These are phyloP conservation scores for Bacterosira constricta DNA, from an alignment of 108 stramenopile genomes.

Conservation along the genomic window DNA sequence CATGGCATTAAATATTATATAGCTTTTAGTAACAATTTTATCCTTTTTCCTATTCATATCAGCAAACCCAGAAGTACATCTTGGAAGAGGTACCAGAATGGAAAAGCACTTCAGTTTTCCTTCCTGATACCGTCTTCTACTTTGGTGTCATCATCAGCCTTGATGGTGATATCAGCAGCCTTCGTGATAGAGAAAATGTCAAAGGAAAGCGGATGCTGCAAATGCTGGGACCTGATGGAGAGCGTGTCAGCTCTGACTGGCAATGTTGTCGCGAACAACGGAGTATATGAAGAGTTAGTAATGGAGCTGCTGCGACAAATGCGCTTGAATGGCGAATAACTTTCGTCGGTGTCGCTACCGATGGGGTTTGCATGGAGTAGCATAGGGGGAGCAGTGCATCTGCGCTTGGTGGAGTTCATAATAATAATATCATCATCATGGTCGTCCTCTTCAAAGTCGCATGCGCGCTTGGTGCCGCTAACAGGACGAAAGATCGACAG, in stretches of 20 bases:
- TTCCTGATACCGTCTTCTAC: slow-evolving; percentile 1
- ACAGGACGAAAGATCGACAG: slow-evolving; percentile 35
- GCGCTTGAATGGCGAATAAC: slow-evolving; percentile 23
- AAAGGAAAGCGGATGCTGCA: slow-evolving; percentile 33
- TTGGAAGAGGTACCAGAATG: neutral
- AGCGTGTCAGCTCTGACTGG: neutral
- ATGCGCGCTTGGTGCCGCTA: slow-evolving; percentile 32
- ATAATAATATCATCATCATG: neutral
- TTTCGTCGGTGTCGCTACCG: slow-evolving; percentile 2
- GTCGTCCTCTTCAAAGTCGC: slow-evolving; percentile 1
- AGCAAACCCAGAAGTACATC: neutral
- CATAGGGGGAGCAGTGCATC: neutral
- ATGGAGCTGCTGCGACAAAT: slow-evolving; percentile 12
- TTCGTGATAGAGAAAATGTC: slow-evolving; percentile 2
- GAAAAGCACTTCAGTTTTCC: neutral
- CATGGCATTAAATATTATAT: no score
- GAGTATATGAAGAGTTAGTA: neutral
- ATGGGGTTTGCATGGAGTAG: slow-evolving; percentile 40
- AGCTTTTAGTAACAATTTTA: neutral
- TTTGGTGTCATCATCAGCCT: slow-evolving; percentile 3
- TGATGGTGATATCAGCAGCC: neutral
- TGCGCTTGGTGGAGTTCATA: neutral
- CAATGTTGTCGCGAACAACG: neutral
- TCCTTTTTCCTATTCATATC: neutral
- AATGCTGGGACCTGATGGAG: neutral